Conservation (phyloP, 2,329 filamentous ascomycete genomes). For the Xylariaceae sp. region DNA sequence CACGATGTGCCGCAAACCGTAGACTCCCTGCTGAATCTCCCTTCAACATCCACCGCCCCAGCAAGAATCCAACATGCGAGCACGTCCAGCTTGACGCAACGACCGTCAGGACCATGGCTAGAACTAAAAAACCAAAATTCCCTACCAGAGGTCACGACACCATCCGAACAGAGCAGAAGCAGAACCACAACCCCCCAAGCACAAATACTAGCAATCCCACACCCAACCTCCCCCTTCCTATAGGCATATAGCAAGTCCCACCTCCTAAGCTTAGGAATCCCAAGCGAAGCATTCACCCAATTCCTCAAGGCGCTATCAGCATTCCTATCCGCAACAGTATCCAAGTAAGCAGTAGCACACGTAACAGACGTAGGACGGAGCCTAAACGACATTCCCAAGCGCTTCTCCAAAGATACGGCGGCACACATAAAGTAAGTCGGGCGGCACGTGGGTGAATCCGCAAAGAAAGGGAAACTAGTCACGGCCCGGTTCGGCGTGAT, state of each 20-base stretch:
- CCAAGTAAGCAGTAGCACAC: constrained; percentile 40
- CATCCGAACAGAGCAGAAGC: constrained; percentile 30
- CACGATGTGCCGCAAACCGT: constrained; percentile 29
- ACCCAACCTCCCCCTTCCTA: constrained; percentile 38
- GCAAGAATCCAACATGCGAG: not conserved
- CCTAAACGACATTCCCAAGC: constrained; percentile 36
- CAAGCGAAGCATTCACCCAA: constrained; percentile 23
- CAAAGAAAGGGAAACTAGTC: constrained; percentile 39
- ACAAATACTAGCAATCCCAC: constrained; percentile 22
- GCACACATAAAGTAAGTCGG: constrained; percentile 38
- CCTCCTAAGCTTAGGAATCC: constrained; percentile 37
- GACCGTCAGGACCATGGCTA: not conserved
- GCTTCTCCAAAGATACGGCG: constrained; percentile 36
- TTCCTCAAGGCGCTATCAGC: constrained; percentile 41
- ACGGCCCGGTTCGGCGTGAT: constrained; percentile 36
- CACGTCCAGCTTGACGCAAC: not conserved
- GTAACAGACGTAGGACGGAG: constrained; percentile 12
- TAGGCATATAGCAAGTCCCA: constrained; percentile 37
- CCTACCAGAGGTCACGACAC: not conserved
- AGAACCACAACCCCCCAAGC: constrained; percentile 34
- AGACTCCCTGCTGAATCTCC: constrained; percentile 40
- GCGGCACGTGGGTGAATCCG: constrained; percentile 34
- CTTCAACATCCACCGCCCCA: constrained; percentile 19
- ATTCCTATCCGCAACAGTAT: constrained; percentile 44
- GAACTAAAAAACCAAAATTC: constrained; percentile 3